phyloP scores from a whole-genome alignment of 1,139 yeast species.

The Kazachstania sp. region DNA sequence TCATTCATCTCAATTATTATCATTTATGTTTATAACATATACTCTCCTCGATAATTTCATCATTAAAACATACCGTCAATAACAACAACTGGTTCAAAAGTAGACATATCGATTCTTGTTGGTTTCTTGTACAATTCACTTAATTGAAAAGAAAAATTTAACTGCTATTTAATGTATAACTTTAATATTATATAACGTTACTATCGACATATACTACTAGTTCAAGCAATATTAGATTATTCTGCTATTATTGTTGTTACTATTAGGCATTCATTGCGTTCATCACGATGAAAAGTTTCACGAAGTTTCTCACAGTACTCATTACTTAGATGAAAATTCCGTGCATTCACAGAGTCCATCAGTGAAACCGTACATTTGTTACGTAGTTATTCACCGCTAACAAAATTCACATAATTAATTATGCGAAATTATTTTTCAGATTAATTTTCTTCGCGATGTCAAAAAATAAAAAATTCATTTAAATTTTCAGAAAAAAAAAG shows the following conservation, averaged over 20 bases:
- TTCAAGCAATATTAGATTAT: background rate
- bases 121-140: slow-evolving; percentile 7
- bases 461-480: background rate
- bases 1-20: background rate
- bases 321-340: background rate
- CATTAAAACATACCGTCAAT: slow-evolving; percentile 64
- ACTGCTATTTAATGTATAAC: background rate
- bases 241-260: background rate
- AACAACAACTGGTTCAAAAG: slow-evolving; percentile 94
- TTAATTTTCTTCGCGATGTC: background rate
- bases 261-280: background rate
- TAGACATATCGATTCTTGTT: slow-evolving; percentile 51
- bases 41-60: background rate
- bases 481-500: too few relatives aligned
- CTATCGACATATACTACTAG: background rate
- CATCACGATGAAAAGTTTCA: background rate
- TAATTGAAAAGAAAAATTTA: background rate
- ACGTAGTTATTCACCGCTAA: too few relatives aligned
- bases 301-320: too few relatives aligned
- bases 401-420: background rate
- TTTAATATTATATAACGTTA: background rate
- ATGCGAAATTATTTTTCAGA: background rate
- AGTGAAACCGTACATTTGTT: too few relatives aligned
- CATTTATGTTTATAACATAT: background rate
- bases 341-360: background rate